phyloP scores from a whole-genome alignment of 2,329 filamentous ascomycete genomes.

The Kalaharituber pfeilii region DNA sequence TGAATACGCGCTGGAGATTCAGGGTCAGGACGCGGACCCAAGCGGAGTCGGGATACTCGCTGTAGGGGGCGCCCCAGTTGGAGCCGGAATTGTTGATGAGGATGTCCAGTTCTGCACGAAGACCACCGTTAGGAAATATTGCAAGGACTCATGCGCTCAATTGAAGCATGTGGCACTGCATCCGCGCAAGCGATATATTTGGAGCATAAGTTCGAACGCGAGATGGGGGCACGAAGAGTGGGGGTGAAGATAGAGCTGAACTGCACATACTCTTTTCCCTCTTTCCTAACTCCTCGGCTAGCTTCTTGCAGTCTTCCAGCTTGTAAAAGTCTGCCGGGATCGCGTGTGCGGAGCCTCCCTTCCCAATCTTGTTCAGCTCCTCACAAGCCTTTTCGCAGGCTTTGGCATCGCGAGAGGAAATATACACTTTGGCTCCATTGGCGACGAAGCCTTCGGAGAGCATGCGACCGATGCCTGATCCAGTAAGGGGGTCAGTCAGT shows the following conservation, averaged over 20 bases:
- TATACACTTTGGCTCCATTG: slow-evolving; percentile 52
- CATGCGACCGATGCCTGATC: slow-evolving; percentile 43
- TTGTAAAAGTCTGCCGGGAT: slow-evolving; percentile 46
- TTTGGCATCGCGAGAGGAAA: slow-evolving; percentile 47
- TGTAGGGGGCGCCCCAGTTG: slow-evolving; percentile 45
- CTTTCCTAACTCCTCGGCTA: slow-evolving; percentile 40
- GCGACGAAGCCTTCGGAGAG: slow-evolving; percentile 48
- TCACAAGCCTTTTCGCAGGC: slow-evolving; percentile 42
- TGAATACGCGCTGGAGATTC: slow-evolving; percentile 49
- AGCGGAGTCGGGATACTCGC: slow-evolving; percentile 38
- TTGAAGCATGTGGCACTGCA: neutral
- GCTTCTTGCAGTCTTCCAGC: slow-evolving; percentile 40
- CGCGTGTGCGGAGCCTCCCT: slow-evolving; percentile 38
- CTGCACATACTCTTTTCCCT: slow-evolving; percentile 32
- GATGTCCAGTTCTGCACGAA: slow-evolving; percentile 36
- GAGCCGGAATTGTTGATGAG: slow-evolving; percentile 50
- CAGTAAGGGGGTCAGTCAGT: neutral
- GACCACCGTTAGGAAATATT: neutral
- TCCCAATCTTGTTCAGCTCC: slow-evolving; percentile 38
- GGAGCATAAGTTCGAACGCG: too few relatives aligned
- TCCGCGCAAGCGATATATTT: too few relatives aligned
- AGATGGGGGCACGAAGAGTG: too few relatives aligned
- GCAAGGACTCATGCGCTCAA: neutral
- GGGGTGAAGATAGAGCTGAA: neutral
- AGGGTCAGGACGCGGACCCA: slow-evolving; percentile 43